Conservation (phyloP, 305 asterid species). For the Solanum hybrid region DNA sequence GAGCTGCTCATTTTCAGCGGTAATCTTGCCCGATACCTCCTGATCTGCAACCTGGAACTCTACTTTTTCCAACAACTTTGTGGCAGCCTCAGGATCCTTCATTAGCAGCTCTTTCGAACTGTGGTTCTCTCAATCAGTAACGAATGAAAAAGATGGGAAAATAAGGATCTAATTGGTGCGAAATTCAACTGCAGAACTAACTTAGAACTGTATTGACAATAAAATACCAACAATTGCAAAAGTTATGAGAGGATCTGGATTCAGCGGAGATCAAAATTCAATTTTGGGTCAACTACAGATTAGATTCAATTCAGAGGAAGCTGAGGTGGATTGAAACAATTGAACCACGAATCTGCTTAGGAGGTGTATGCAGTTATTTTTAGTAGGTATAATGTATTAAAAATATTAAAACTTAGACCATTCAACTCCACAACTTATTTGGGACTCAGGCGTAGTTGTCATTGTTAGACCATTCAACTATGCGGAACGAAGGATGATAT, state of each 20-base stretch:
- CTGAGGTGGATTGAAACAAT: neutral
- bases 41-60: neutral
- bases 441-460: neutral
- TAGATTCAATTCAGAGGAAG: neutral
- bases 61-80: conserved; percentile 2
- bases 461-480: neutral
- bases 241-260: neutral
- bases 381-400: neutral
- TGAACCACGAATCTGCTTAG: neutral
- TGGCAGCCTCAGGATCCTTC: conserved; percentile 2
- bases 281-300: neutral
- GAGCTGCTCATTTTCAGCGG: conserved; percentile 6
- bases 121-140: conserved; percentile 1
- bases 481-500: neutral
- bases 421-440: neutral
- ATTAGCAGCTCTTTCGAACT: conserved; percentile 4
- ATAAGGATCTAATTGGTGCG: neutral
- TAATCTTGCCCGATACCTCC: conserved; percentile 3
- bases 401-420: neutral
- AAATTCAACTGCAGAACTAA: neutral
- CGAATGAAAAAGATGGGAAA: neutral
- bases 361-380: neutral
- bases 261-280: neutral
- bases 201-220: neutral
- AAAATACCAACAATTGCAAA: neutral